These are phyloP conservation scores for Leccinum pellstonianum DNA, from an alignment of 768 basidiomycete species.

Conservation along the genomic window DNA sequence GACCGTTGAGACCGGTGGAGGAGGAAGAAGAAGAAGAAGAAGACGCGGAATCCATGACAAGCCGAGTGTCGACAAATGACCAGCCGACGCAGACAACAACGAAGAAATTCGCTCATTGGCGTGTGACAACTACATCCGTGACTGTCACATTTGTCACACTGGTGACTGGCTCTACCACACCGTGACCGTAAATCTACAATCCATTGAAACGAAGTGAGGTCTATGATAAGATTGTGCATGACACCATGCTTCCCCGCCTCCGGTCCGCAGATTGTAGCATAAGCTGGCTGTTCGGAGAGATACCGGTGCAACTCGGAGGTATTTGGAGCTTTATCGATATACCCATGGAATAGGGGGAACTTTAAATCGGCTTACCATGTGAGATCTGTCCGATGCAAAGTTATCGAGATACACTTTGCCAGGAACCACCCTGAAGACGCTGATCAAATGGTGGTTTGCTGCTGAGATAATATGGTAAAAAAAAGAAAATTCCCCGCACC, in stretches of 20 bases:
- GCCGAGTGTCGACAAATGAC: not conserved
- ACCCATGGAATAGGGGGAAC: constrained; percentile 12
- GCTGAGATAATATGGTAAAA: constrained; percentile 6
- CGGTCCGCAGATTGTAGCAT: constrained; percentile 49
- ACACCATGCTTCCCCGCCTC: constrained; percentile 39
- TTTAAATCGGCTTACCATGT: constrained; percentile 52
- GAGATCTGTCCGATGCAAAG: constrained; percentile 75
- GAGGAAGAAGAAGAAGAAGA: constrained; percentile 18
- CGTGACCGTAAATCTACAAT: constrained; percentile 27
- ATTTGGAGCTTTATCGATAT: constrained; percentile 3
- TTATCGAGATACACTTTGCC: constrained; percentile 49
- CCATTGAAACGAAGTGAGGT: constrained; percentile 52
- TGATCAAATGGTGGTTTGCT: constrained; percentile 27
- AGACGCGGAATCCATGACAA: constrained; percentile 27
- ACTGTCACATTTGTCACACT: constrained; percentile 23
- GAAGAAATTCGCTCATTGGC: constrained; percentile 23
- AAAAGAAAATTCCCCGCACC: constrained; percentile 34
- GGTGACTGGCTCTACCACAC: constrained; percentile 14
- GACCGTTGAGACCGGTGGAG: constrained; percentile 48
- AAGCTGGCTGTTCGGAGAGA: constrained; percentile 46
- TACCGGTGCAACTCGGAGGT: constrained; percentile 32
- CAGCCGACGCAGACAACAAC: not conserved
- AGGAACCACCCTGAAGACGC: constrained; percentile 61
- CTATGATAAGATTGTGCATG: constrained; percentile 52
- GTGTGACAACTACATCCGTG: constrained; percentile 18